Evolutionary conservation across 2,329 filamentous ascomycete genomes (phyloP).

Genomic region (Emergomyces orientalis): DNA sequence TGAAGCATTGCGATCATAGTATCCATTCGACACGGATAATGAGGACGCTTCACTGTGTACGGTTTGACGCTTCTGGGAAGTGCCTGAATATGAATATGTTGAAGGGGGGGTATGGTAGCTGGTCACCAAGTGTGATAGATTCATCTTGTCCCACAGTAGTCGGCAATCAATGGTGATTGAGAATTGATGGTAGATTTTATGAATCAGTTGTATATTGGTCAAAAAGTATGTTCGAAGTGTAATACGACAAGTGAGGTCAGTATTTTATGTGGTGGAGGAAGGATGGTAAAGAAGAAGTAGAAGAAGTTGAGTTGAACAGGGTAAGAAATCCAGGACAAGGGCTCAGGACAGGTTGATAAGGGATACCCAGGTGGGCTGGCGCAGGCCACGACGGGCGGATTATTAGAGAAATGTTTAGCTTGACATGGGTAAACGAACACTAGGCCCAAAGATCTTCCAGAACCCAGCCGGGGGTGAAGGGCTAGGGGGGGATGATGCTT

Average conservation of each 20-base stretch:
- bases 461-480: background rate
- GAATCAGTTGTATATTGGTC: background rate
- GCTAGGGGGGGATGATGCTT: constrained; percentile 2
- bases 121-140: constrained; percentile 13
- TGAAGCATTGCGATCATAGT: constrained; percentile 8
- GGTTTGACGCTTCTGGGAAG: constrained; percentile 23
- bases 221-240: background rate
- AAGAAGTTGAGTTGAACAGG: constrained; percentile 1
- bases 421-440: constrained; percentile 7
- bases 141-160: constrained; percentile 7
- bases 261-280: background rate
- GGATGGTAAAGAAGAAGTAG: background rate
- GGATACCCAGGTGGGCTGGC: background rate
- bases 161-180: background rate
- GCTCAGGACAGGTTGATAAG: constrained; percentile 3
- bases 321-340: constrained; percentile 6
- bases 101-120: constrained; percentile 7
- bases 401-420: constrained; percentile 4
- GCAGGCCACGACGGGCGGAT: background rate
- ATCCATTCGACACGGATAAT: background rate
- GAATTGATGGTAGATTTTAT: background rate
- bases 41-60: background rate
- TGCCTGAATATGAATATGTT: constrained; percentile 22
- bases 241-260: background rate
- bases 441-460: constrained; percentile 10